Base-by-base conservation (phyloP, 345 rosid species). In the Pseudoturritis turrita region DNA sequence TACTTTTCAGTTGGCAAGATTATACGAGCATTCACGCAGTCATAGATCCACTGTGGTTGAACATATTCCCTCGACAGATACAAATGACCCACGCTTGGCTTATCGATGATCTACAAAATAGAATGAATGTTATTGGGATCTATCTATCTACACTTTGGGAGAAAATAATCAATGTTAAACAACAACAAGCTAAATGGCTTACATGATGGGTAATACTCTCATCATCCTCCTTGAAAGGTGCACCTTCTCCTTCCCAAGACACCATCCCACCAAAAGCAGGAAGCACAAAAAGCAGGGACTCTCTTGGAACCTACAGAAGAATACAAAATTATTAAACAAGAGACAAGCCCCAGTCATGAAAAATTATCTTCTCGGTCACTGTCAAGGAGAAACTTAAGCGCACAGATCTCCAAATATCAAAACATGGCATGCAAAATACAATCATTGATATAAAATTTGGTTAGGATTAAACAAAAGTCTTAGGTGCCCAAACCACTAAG, bases 211-310 rank as follows among this genome's bases (percentile, higher is more conserved):
- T 88, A 50, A 91, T 91, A 83, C 87, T 84, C 71, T 86, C 88
- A 74, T 94, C 96, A 71, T 83, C 77, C 73, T 91, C 96, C 45
- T 58, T 65, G 41, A 84, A 94, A 7, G 97, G 97, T 21, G 97
- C 96, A 15, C 87, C 99, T 60, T 88, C 96, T 49, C 99, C 96
- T 56, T 89, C 97, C 99, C 99, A 91, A 70, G 99, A 91, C 65
- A 91, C 96, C 68, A 71, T 67, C 54, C 99, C 99, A 18, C 99
- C 98, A 79, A 91, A 94, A 73, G 99, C 87, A 78, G 95, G 92
- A 77, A 94, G 83, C 58, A 94, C 90, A 61, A 94, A 89, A 29
- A 88, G 96, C 72, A 94, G 70, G 0, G 97, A 88, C 77, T 94
- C 99, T 74, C 97, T 81, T n/a, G 99, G 97, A 76, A 89, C 99